Percentiles rank a stretch among this genome's conserved stretches.
Evolutionary conservation across 2,329 filamentous ascomycete genomes (phyloP).

Genomic region (Colletotrichum cereale): DNA sequence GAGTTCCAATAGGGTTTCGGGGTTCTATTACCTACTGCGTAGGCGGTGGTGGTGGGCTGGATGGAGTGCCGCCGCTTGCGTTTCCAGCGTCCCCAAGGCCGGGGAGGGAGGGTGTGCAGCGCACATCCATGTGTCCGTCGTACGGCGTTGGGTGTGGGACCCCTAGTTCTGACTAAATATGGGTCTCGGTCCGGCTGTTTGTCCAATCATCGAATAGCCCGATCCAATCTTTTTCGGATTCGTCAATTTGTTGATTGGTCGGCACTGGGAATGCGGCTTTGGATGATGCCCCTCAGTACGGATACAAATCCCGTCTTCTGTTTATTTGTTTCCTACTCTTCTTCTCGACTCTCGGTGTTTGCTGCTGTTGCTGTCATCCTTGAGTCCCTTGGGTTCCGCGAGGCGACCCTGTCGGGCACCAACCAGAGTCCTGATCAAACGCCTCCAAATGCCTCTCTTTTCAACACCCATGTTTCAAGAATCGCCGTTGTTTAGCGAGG

Average conservation of each 20-base stretch:
- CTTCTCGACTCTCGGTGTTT: background rate
- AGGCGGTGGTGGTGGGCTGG: background rate
- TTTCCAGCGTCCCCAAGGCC: background rate
- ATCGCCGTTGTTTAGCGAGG: conserved; percentile 1
- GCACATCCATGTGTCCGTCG: background rate
- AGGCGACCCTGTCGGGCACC: background rate
- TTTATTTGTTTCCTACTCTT: background rate
- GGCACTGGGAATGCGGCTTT: background rate
- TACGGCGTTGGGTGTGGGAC: conserved; percentile 8
- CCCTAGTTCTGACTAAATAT: conserved; percentile 1
- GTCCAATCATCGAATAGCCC: conserved; percentile 12
- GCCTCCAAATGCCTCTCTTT: conserved; percentile 9
- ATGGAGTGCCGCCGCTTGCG: conserved; percentile 1
- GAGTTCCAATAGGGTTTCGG: background rate
- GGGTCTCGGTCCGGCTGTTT: background rate
- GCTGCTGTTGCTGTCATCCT: background rate
- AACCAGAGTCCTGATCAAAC: background rate
- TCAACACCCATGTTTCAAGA: background rate
- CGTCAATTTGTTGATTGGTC: conserved; percentile 23
- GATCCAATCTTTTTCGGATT: conserved; percentile 25
- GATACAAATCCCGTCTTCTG: background rate
- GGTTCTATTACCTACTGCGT: too few species aligned
- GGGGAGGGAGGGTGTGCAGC: background rate
- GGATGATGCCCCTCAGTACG: background rate
- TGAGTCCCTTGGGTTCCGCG: background rate